These are phyloP conservation scores for Tolypocladium ophioglossoides DNA, from an alignment of 2,329 filamentous ascomycete genomes.

Conservation along the genomic window DNA sequence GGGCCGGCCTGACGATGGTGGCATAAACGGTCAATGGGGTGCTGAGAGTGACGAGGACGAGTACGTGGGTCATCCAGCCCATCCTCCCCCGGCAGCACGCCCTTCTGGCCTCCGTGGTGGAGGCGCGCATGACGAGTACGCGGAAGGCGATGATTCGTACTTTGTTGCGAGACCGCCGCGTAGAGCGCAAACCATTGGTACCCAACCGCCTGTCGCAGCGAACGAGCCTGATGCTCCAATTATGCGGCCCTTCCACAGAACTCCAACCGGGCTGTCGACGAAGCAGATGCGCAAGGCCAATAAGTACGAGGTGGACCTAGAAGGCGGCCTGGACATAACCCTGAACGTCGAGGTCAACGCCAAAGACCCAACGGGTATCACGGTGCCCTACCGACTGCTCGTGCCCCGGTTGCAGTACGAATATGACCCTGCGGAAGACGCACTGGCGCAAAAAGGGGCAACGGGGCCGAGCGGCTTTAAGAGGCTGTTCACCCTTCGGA, in stretches of 20 bases:
- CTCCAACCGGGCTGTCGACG: constrained; percentile 55
- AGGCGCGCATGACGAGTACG: constrained; percentile 36
- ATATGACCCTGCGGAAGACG: constrained; percentile 32
- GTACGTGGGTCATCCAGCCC: constrained; percentile 11
- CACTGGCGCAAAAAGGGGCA: constrained; percentile 10
- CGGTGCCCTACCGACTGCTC: constrained; percentile 74
- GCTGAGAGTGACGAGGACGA: constrained; percentile 30
- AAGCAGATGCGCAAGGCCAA: constrained; percentile 48
- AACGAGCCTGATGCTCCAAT: constrained; percentile 12
- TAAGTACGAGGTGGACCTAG: constrained; percentile 57
- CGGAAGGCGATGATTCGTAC: constrained; percentile 44
- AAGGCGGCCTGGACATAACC: constrained; percentile 76
- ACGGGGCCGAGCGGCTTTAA: constrained; percentile 28
- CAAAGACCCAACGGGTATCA: constrained; percentile 78
- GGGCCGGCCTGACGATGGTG: constrained; percentile 34
- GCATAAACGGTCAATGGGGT: constrained; percentile 45
- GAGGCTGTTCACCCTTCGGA: constrained; percentile 33
- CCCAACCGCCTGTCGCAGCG: constrained; percentile 11
- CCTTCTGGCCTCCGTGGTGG: constrained; percentile 28
- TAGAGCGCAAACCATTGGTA: constrained; percentile 18
- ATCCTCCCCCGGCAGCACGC: constrained; percentile 11
- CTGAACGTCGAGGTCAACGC: constrained; percentile 84
- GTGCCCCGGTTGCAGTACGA: constrained; percentile 67
- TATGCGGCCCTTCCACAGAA: constrained; percentile 48
- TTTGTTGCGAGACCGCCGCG: constrained; percentile 35